These are phyloP conservation scores for Prunus mongolica DNA, from an alignment of 306 rosid genomes.

Conservation along the genomic window DNA sequence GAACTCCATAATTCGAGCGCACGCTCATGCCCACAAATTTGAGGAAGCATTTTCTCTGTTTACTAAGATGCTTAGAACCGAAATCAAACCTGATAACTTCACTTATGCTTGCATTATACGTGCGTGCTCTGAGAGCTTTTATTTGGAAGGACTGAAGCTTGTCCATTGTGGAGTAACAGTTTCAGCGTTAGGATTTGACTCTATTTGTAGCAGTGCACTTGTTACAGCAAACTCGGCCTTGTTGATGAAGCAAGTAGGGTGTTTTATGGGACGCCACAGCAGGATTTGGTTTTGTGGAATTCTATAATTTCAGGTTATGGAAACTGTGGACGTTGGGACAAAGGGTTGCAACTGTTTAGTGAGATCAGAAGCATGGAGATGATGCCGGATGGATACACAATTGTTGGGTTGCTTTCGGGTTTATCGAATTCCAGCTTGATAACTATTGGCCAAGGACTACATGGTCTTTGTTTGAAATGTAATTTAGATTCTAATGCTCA, in stretches of 20 bases:
- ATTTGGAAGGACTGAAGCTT: conserved; percentile 29
- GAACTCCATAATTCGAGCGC: conserved; percentile 84
- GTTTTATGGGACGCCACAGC: conserved; percentile 49
- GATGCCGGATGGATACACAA: conserved; percentile 68
- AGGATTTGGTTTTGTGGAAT: conserved; percentile 80
- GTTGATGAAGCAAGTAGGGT: conserved; percentile 62
- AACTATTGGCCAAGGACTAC: conserved; percentile 57
- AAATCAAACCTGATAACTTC: conserved; percentile 48
- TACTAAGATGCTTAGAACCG: conserved; percentile 41
- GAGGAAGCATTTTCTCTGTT: conserved; percentile 51
- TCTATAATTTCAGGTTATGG: conserved; percentile 71
- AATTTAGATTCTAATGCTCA: conserved; percentile 56
- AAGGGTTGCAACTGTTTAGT: conserved; percentile 48
- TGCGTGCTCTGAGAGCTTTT: conserved; percentile 35
- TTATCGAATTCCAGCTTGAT: conserved; percentile 45
- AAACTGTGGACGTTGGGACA: conserved; percentile 50
- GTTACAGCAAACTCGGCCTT: conserved; percentile 62
- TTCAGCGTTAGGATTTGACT: conserved; percentile 37
- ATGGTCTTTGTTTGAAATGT: conserved; percentile 57
- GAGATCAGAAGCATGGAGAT: conserved; percentile 50
- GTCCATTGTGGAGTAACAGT: conserved; percentile 31
- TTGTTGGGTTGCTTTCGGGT: conserved; percentile 65
- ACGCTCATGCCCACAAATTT: conserved; percentile 50
- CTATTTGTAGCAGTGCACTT: conserved; percentile 47
- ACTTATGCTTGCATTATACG: conserved; percentile 42